phyloP scores from a whole-genome alignment of 1,284 basidiomycete genomes.

The Chondrostereum purpureum region DNA sequence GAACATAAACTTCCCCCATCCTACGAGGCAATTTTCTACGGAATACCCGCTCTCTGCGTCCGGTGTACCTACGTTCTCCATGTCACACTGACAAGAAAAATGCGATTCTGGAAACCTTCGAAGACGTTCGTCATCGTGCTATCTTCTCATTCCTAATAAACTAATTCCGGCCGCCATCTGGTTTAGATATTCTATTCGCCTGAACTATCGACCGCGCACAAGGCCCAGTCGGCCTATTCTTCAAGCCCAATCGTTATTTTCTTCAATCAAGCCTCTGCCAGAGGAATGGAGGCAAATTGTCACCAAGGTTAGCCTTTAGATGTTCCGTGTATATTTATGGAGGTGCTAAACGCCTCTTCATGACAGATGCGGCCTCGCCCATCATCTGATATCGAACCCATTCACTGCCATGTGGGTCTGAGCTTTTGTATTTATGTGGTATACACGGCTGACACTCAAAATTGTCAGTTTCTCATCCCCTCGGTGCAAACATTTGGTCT shows the following conservation, averaged over 20 bases:
- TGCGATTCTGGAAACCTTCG: slow-evolving; percentile 26
- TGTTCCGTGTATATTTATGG: neutral
- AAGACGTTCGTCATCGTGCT: slow-evolving; percentile 23
- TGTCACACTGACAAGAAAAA: slow-evolving; percentile 25
- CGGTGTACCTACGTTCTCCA: slow-evolving; percentile 30
- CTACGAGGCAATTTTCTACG: slow-evolving; percentile 28
- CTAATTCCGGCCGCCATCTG: slow-evolving; percentile 2
- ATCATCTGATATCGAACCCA: slow-evolving; percentile 22
- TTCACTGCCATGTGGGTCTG: slow-evolving; percentile 38
- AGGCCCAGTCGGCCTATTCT: slow-evolving; percentile 27
- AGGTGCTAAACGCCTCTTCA: slow-evolving; percentile 7
- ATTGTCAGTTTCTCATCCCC: slow-evolving; percentile 25
- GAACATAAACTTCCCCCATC: slow-evolving; percentile 33
- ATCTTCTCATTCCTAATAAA: slow-evolving; percentile 6
- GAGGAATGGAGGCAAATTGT: slow-evolving; percentile 41
- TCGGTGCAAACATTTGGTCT: slow-evolving; percentile 28
- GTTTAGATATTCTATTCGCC: slow-evolving; percentile 19
- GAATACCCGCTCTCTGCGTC: slow-evolving; percentile 27
- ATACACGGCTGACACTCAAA: neutral
- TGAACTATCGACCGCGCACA: slow-evolving; percentile 26
- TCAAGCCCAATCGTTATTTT: slow-evolving; percentile 24
- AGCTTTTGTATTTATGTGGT: neutral
- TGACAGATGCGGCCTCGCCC: slow-evolving; percentile 22
- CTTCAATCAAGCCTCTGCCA: slow-evolving; percentile 36
- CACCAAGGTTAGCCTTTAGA: slow-evolving; percentile 8